Evolutionary conservation across 23 red algal species (phyloP).

Genomic region (Gracilaria gracilis): DNA sequence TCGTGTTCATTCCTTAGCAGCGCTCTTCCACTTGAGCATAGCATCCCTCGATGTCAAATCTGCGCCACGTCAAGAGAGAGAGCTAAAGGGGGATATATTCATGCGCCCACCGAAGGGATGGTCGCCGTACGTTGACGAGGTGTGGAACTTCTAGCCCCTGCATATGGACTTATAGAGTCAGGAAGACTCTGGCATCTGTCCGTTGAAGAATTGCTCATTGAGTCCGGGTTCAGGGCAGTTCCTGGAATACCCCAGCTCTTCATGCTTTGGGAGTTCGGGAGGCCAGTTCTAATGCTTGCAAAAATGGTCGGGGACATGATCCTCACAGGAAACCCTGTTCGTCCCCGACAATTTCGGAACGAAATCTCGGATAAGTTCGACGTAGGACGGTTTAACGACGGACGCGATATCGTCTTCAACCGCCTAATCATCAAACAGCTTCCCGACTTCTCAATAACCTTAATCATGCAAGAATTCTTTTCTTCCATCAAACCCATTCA

Average conservation of each 20-base stretch:
- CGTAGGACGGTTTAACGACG: neutral
- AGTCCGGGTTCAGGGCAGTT: neutral
- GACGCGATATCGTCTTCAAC: neutral
- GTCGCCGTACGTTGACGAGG: neutral
- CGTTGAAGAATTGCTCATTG: conserved; percentile 22
- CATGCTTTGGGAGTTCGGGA: neutral
- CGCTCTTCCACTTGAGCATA: neutral
- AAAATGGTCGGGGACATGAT: neutral
- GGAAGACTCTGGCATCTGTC: conserved; percentile 27
- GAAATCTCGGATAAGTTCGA: neutral
- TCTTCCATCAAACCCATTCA: too few relatives aligned
- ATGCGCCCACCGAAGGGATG: neutral
- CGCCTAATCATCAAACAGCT: neutral
- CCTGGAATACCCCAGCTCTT: conserved; percentile 31
- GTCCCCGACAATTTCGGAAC: too few relatives aligned
- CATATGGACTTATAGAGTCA: conserved; percentile 27
- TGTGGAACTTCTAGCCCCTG: neutral
- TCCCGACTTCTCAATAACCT: too few relatives aligned
- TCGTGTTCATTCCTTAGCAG: neutral
- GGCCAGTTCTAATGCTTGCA: neutral
- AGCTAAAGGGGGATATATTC: neutral
- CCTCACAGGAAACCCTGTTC: neutral
- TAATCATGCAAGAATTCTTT: too few relatives aligned
- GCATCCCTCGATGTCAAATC: neutral
- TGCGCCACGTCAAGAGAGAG: neutral